These are phyloP conservation scores for Arabis hirsuta DNA, from an alignment of 345 rosid genomes.

Conservation along the genomic window DNA sequence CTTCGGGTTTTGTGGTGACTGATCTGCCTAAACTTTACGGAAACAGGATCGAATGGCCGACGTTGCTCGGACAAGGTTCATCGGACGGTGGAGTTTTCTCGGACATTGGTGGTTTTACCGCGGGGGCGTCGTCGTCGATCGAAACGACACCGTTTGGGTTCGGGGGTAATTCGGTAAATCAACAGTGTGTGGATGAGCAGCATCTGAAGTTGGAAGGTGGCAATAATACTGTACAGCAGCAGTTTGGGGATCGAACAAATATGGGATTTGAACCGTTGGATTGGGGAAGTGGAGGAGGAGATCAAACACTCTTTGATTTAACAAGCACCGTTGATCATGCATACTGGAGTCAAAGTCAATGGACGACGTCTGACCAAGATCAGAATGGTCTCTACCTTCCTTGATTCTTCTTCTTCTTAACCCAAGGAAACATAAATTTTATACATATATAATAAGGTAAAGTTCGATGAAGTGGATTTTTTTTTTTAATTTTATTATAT, in stretches of 20 bases:
- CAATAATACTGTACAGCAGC: constrained; percentile 31
- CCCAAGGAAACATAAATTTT: constrained; percentile 13
- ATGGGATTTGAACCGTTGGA: constrained; percentile 77
- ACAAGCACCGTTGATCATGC: constrained; percentile 67
- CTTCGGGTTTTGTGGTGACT: constrained; percentile 52
- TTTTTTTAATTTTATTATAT: constrained; percentile 25
- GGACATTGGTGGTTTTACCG: constrained; percentile 66
- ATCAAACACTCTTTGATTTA: constrained; percentile 74
- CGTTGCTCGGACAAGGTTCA: constrained; percentile 55
- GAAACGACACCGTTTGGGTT: constrained; percentile 62
- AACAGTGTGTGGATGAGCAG: constrained; percentile 33
- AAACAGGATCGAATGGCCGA: constrained; percentile 54
- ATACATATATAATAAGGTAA: constrained; percentile 33
- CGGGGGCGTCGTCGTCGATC: constrained; percentile 38
- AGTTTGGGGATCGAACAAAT: constrained; percentile 57
- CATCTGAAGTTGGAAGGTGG: constrained; percentile 47
- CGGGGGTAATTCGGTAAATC: constrained; percentile 35
- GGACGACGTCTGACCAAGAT: constrained; percentile 62
- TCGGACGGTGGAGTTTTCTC: constrained; percentile 69
- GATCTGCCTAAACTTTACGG: constrained; percentile 42
- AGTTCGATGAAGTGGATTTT: constrained; percentile 37
- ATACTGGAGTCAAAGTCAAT: constrained; percentile 87
- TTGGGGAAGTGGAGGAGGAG: constrained; percentile 70
- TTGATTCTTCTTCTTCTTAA: constrained; percentile 46
- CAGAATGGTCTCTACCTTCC: constrained; percentile 74